Percentiles rank a stretch among this genome's conserved stretches.
phyloP scores from a whole-genome alignment of 139 green algal species.

The Coccomyxa sp. region DNA sequence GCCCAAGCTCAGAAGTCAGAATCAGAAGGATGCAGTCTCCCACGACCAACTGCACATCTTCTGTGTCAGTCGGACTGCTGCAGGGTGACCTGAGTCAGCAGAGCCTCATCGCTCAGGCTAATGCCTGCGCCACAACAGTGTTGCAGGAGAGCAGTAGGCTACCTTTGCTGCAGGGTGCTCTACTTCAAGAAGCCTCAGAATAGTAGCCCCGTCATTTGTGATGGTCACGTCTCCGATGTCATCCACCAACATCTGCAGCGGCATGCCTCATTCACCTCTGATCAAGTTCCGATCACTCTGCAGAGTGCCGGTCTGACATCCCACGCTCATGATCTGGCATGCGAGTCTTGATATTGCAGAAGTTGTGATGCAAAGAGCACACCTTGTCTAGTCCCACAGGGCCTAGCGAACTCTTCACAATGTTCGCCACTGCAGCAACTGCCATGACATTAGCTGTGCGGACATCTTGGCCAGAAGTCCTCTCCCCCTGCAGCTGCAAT shows the following conservation, averaged over 20 bases:
- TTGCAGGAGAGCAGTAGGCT: no score
- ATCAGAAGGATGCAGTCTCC: no score
- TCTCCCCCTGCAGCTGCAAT: conserved; percentile 72
- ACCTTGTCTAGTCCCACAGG: conserved; percentile 98
- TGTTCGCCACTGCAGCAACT: conserved; percentile 91
- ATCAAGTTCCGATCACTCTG: no score
- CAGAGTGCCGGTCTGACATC: no score
- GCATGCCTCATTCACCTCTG: no score
- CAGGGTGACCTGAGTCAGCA: not conserved
- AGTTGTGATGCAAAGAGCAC: no score
- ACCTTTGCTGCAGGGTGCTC: conserved; percentile 98
- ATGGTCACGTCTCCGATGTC: conserved; percentile 99
- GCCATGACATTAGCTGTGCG: conserved; percentile 92
- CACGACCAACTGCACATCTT: not conserved
- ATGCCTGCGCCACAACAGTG: no score
- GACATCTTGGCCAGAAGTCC: conserved; percentile 89
- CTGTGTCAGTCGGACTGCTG: not conserved
- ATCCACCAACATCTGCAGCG: conserved; percentile 96
- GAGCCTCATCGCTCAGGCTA: not conserved
- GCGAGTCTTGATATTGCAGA: no score
- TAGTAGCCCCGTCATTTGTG: conserved; percentile 99
- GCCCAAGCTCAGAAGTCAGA: no score
- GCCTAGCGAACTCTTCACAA: conserved; percentile 94
- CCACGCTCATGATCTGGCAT: no score
- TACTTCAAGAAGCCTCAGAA: conserved; percentile 97